Evolutionary conservation across 2,329 filamentous ascomycete species (phyloP), one percentile per base, ranked within the genome.

Genomic region (Zymoseptoria passerinii): DNA sequence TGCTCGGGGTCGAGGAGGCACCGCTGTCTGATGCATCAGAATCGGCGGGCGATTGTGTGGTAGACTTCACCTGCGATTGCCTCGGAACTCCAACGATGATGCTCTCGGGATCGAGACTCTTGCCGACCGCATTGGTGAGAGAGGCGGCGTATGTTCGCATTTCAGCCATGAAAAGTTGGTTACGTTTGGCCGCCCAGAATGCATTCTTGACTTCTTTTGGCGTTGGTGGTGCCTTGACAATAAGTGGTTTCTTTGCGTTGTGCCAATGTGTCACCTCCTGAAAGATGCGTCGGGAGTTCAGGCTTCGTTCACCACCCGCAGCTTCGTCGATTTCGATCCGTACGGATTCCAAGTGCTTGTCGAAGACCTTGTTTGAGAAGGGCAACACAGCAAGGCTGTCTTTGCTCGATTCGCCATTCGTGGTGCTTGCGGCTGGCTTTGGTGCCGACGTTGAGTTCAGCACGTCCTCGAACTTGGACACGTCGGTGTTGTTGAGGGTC

Each of bases 101-200:
- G 3, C 77, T 82, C 68, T 89, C 85, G 0, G 85, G 85, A 23
- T 86, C 78, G 4, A 89, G 77, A 2, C 75, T 75, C 62, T 84
- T 87, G 2, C 85, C 86, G 1, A 79, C 76, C 0, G 83, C 77
- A 58, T 84, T 86, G 0, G 85, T 88, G 52, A 90, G 75, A 70
- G 85, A 89, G 10, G 84, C 85, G 1, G 88, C 85, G 68, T 90
- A 91, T 1, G 79, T 76, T 28, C 80, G 78, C 72, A 87, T 87
- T 59, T 88, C 84, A 1, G 81, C 79, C 81, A 88, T 87, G 67
- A 83, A 84, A 54, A 76, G 77, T 65, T 90, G 86, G 50, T 86
- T 84, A 55, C 74, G 75, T 61, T 74, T 78, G 55, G 70, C 72
- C 6, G 76, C 74, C 60, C 68, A 75, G 55, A 70, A 72, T 53